phyloP scores from a whole-genome alignment of 2,329 filamentous ascomycete species.

The Colletotrichum ledebouriae region DNA sequence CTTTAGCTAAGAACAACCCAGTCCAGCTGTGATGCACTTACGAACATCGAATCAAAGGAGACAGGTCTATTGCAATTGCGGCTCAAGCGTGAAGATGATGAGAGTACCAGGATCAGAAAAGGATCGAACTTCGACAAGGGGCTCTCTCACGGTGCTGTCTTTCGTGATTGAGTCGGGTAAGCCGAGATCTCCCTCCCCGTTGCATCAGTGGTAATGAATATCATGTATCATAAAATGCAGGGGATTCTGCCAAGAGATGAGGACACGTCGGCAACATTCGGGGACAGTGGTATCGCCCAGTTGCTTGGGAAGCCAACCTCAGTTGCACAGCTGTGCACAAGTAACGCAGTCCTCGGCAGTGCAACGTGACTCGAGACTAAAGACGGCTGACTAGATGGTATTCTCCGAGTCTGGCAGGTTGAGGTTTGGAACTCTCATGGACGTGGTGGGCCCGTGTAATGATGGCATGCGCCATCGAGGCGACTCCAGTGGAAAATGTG shows the following conservation, averaged over 20 bases:
- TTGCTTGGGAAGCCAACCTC: neutral
- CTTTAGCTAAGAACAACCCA: no score
- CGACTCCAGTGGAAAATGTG: neutral
- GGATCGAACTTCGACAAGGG: no score
- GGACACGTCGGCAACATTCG: conserved; percentile 3
- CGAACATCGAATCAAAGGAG: no score
- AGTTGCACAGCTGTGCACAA: neutral
- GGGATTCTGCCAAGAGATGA: neutral
- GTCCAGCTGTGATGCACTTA: no score
- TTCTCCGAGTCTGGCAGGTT: neutral
- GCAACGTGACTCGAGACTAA: conserved; percentile 22
- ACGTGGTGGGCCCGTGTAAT: neutral
- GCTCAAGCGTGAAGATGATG: no score
- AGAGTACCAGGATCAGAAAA: no score
- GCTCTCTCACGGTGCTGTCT: no score
- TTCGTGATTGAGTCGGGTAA: no score
- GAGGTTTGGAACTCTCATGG: neutral
- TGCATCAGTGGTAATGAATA: no score
- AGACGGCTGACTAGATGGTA: neutral
- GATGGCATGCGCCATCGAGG: neutral
- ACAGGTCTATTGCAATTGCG: no score
- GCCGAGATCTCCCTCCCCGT: no score
- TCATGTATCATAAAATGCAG: neutral
- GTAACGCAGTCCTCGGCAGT: neutral
- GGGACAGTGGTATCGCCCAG: neutral